Percentiles rank a stretch among this genome's conserved stretches.
These are phyloP conservation scores for Polytrichum commune DNA, from an alignment of 225 moss, liverwort and hornwort species.

Conservation along the genomic window DNA sequence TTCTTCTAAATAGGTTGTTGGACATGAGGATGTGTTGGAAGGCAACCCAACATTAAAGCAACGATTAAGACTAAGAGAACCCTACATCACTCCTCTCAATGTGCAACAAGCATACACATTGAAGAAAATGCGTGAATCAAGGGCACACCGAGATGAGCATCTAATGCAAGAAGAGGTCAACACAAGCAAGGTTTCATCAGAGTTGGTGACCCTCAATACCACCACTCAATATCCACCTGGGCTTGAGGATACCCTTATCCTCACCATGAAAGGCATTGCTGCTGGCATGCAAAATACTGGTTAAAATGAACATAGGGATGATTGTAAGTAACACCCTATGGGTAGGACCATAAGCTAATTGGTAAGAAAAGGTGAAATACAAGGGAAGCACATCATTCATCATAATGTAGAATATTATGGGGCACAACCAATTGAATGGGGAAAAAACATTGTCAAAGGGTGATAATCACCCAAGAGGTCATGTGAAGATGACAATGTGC, in stretches of 20 bases:
- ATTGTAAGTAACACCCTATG: too few species aligned
- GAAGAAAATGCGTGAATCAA: constrained; percentile 55
- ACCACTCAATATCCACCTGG: constrained; percentile 56
- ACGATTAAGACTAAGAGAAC: constrained; percentile 44
- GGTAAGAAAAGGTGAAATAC: too few species aligned
- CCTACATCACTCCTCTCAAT: constrained; percentile 54
- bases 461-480: too few species aligned
- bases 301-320: constrained; percentile 5
- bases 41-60: constrained; percentile 52
- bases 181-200: constrained; percentile 52
- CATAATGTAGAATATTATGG: too few species aligned
- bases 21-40: constrained; percentile 46
- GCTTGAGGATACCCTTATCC: constrained; percentile 55
- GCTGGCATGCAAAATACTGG: constrained; percentile 66
- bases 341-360: too few species aligned
- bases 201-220: constrained; percentile 53
- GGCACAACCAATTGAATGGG: too few species aligned
- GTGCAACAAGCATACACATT: constrained; percentile 55
- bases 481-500: too few species aligned
- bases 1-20: constrained; percentile 30
- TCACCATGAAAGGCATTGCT: constrained; percentile 67
- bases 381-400: too few species aligned
- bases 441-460: too few species aligned
- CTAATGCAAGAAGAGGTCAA: constrained; percentile 49
- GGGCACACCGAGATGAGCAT: constrained; percentile 39